Conservation (phyloP, 306 rosid species). For the Gillenia trifoliata region DNA sequence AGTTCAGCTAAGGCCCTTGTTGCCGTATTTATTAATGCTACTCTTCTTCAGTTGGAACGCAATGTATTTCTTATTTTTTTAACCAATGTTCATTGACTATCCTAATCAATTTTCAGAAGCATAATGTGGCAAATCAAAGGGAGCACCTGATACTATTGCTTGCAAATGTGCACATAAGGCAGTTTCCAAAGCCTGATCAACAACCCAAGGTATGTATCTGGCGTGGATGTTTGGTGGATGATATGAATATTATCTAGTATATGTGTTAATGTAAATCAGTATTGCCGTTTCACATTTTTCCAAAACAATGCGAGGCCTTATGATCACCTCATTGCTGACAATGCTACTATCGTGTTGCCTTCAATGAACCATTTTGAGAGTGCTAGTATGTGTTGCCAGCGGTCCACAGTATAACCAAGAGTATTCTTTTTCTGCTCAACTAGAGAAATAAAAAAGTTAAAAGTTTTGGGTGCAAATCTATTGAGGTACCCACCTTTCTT, state of each 20-base stretch:
- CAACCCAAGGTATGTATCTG: conserved; percentile 82
- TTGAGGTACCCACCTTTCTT: not conserved
- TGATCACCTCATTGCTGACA: not conserved
- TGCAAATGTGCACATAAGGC: conserved; percentile 96
- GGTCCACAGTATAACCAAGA: not conserved
- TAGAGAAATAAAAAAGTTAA: not conserved
- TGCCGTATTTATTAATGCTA: not conserved
- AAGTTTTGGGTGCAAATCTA: not conserved
- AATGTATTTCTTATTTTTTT: conserved; percentile 12
- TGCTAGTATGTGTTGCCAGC: not conserved
- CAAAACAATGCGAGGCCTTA: not conserved
- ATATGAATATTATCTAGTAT: not conserved
- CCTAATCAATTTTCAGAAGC: conserved; percentile 53
- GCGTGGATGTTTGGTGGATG: not conserved
- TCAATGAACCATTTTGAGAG: not conserved
- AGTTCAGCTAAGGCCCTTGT: conserved; percentile 4
- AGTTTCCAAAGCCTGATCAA: conserved; percentile 93
- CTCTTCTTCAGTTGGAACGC: not conserved
- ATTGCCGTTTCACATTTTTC: not conserved
- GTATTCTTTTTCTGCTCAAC: not conserved
- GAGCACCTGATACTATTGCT: conserved; percentile 90
- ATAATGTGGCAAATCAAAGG: conserved; percentile 90
- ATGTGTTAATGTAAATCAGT: not conserved
- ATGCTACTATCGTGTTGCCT: not conserved
- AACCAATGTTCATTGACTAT: conserved; percentile 7